Evolutionary conservation across 225 moss, liverwort and hornwort genomes (phyloP).

Genomic region (Pseudisothecium myosuroides): DNA sequence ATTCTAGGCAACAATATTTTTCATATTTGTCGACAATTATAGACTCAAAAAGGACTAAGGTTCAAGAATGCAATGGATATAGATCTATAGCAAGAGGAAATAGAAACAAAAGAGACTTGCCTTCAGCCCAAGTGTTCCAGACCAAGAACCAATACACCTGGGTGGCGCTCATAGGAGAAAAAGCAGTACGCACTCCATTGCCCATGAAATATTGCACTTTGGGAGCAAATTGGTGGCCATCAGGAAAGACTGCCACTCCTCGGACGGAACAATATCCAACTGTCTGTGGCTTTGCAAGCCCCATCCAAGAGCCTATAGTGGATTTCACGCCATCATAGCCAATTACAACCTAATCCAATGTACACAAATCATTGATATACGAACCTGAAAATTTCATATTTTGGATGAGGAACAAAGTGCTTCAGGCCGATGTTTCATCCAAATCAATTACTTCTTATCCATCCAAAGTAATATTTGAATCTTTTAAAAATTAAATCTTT

Average conservation of each 20-base stretch:
- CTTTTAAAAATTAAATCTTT: not conserved
- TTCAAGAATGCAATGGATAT: not conserved
- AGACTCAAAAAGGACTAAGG: not conserved
- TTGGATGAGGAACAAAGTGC: fast-evolving
- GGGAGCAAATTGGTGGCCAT: not conserved
- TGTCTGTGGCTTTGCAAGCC: not conserved
- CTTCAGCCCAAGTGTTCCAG: not conserved
- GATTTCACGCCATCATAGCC: not conserved
- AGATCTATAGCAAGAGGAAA: not conserved
- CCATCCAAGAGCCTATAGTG: too few relatives aligned
- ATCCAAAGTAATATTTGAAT: not conserved
- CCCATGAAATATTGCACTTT: not conserved
- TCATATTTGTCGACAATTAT: not conserved
- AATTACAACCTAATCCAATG: not conserved
- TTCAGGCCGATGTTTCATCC: fast-evolving
- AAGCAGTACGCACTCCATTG: not conserved
- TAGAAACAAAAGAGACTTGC: not conserved
- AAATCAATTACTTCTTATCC: not conserved
- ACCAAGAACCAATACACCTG: not conserved
- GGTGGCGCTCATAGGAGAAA: not conserved
- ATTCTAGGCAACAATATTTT: not conserved
- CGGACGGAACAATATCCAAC: fast-evolving
- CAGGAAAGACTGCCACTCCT: not conserved
- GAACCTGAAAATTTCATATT: fast-evolving
- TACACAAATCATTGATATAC: not conserved